These are phyloP conservation scores for Colletotrichum endophyticum DNA, from an alignment of 2,329 filamentous ascomycete genomes.

Conservation along the genomic window DNA sequence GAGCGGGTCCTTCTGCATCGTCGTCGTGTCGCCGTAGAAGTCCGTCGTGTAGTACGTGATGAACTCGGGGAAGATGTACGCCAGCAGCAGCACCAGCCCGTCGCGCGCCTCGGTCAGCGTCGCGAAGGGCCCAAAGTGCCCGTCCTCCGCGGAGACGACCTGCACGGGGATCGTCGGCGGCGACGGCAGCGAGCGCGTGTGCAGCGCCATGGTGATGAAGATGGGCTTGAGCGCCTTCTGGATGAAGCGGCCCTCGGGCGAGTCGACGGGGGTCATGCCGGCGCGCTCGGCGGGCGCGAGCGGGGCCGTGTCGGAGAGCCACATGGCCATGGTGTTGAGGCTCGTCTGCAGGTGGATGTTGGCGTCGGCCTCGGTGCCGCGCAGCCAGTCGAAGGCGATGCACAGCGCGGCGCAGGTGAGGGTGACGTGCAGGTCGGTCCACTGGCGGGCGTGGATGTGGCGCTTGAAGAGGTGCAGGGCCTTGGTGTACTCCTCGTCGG, in stretches of 20 bases:
- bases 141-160: background rate
- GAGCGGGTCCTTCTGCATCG: background rate
- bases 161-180: background rate
- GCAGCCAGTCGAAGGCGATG: slow-evolving; percentile 12
- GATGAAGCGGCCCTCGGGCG: slow-evolving; percentile 1
- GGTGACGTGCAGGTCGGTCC: slow-evolving; percentile 9
- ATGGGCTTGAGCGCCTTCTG: background rate
- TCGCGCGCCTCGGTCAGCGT: background rate
- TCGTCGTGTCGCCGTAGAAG: background rate
- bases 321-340: slow-evolving; percentile 6
- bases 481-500: background rate
- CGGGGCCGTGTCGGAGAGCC: slow-evolving; percentile 3
- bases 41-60: background rate
- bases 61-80: background rate
- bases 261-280: background rate
- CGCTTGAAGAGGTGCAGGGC: background rate
- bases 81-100: background rate
- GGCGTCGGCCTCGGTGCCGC: background rate
- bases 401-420: slow-evolving; percentile 7
- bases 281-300: background rate
- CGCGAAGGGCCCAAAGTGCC: background rate
- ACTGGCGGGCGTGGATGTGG: background rate
- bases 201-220: background rate
- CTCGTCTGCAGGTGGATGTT: background rate
- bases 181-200: background rate